phyloP scores from a whole-genome alignment of 2,329 filamentous ascomycete species.

The Botryotinia calthae region DNA sequence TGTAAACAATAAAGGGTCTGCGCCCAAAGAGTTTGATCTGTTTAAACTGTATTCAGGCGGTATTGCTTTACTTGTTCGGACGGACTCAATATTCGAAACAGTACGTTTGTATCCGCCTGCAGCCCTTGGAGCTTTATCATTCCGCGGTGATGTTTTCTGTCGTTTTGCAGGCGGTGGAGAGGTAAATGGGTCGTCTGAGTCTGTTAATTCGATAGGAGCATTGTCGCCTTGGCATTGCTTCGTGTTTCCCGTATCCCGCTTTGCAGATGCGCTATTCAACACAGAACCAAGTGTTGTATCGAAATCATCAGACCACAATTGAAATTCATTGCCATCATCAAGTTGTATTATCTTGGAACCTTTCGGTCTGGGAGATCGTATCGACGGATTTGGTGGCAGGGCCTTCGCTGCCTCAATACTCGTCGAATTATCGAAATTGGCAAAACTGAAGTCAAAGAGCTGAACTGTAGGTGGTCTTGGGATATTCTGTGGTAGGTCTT shows the following conservation, averaged over 20 bases:
- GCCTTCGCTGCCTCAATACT: not conserved
- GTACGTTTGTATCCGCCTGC: conserved; percentile 27
- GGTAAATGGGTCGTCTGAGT: conserved; percentile 36
- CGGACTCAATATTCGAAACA: conserved; percentile 41
- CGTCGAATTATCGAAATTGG: not conserved
- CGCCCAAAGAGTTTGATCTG: conserved; percentile 38
- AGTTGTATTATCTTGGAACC: not conserved
- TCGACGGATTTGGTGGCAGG: not conserved
- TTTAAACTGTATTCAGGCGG: conserved; percentile 34
- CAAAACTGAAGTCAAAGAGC: not conserved
- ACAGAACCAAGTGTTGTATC: conserved; percentile 40
- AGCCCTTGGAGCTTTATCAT: conserved; percentile 9
- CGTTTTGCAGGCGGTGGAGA: conserved; percentile 23
- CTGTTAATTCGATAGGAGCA: conserved; percentile 26
- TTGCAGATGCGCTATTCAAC: not conserved
- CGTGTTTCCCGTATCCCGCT: not conserved
- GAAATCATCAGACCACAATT: conserved; percentile 39
- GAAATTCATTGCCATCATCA: conserved; percentile 1
- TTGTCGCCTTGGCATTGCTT: not conserved
- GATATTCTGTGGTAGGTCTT: not conserved
- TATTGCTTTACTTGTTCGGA: conserved; percentile 29
- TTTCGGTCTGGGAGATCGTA: not conserved
- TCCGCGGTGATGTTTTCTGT: conserved; percentile 1
- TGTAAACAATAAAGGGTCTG: conserved; percentile 34
- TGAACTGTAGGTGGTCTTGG: not conserved